These are phyloP conservation scores for Xerocomellus amylosporus DNA, from an alignment of 768 basidiomycete species.

Conservation along the genomic window DNA sequence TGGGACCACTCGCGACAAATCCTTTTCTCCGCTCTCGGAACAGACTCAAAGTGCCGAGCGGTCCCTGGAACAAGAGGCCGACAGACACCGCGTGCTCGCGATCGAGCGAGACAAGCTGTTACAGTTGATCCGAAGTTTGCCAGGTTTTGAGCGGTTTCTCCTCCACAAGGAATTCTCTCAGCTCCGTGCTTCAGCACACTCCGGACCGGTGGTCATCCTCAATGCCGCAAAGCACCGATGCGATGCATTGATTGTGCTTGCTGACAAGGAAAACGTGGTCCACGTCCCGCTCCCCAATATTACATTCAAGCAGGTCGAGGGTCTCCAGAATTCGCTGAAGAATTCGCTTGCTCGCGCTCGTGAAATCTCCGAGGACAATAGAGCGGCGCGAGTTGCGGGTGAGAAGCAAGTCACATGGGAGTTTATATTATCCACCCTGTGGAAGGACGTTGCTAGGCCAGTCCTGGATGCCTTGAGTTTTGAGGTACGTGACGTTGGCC, in stretches of 20 bases:
- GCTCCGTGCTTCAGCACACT: not conserved
- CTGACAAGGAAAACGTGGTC: not conserved
- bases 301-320: not conserved
- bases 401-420: not conserved
- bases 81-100: not conserved
- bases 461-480: too few relatives aligned
- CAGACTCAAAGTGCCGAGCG: not conserved
- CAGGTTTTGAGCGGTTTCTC: not conserved
- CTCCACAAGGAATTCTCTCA: not conserved
- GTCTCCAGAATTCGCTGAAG: not conserved
- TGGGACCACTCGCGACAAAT: not conserved
- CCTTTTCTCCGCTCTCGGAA: not conserved
- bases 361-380: not conserved
- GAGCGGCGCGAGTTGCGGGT: too few relatives aligned
- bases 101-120: not conserved
- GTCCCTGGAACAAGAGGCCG: not conserved
- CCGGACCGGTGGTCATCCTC: slow-evolving; percentile 1
- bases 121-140: not conserved
- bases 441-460: not conserved
- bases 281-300: not conserved
- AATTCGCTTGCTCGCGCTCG: not conserved
- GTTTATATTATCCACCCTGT: not conserved
- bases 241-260: not conserved
- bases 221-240: not conserved
- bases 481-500: too few relatives aligned